phyloP scores from a whole-genome alignment of 345 rosid genomes.

The Rhodomyrtus tomentosa region DNA sequence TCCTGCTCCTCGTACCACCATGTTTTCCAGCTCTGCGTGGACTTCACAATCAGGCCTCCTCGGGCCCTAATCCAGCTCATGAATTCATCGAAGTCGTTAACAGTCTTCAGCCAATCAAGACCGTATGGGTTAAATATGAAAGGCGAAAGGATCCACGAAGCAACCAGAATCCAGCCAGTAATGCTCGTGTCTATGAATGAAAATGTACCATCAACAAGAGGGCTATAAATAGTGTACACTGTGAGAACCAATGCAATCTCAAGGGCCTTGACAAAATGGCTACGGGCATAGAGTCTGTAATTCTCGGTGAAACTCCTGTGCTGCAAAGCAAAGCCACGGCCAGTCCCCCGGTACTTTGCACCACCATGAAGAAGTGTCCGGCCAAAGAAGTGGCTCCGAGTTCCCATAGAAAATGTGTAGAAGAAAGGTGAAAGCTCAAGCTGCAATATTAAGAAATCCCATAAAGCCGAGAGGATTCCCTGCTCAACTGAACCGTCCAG shows the following conservation, averaged over 20 bases:
- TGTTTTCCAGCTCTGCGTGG: not conserved
- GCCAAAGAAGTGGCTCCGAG: conserved; percentile 27
- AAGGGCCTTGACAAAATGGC: conserved; percentile 30
- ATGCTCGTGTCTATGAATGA: not conserved
- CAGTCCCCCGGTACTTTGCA: conserved; percentile 28
- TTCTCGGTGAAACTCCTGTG: conserved; percentile 23
- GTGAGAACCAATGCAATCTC: conserved; percentile 1
- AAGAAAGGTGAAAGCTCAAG: conserved; percentile 30
- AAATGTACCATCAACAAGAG: not conserved
- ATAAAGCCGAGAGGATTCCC: conserved; percentile 21
- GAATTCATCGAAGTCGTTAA: not conserved
- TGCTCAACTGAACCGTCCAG: conserved; percentile 27
- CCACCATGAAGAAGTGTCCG: conserved; percentile 28
- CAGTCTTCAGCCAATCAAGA: not conserved
- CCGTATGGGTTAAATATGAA: conserved; percentile 1
- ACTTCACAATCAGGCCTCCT: not conserved
- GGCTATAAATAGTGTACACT: not conserved
- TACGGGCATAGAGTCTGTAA: conserved; percentile 25
- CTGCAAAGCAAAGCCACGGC: conserved; percentile 25
- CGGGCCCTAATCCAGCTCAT: not conserved
- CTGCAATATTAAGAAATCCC: conserved; percentile 31
- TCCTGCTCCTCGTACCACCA: conserved; percentile 4
- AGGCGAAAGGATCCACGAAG: not conserved
- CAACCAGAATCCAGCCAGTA: not conserved
- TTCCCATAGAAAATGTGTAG: conserved; percentile 37